Base-by-base conservation (phyloP, 2,329 filamentous ascomycete genomes). In the Rugonectria rugulosa region DNA sequence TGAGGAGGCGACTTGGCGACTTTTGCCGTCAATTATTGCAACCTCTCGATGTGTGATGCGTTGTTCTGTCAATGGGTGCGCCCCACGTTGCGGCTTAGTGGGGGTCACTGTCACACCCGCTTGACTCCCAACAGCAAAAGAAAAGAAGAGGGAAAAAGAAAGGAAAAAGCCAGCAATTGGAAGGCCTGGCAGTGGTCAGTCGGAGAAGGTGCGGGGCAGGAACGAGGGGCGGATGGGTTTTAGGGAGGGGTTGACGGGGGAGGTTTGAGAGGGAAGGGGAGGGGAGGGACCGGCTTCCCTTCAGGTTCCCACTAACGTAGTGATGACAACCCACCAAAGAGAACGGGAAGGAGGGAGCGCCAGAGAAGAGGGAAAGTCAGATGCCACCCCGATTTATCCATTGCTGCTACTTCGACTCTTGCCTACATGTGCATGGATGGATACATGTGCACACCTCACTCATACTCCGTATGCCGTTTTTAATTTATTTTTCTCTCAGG, bases 81-180 rank as follows among this genome's bases (percentile, higher is more conserved):
- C 37, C 46, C 46, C 46, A 34, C 46, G 37, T 41, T 41, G 37
- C 20, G 27, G 27, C 9, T 15, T 50, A 19, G 46, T 50, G 45
- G 45, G 45, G 45, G 45, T 48, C 45, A 17, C 41, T 20, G 19
- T 17, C 34, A 20, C 6, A 19, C 17, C 17, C 17, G 24, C 11
- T n/a, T n/a, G n/a, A n/a, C n/a, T n/a, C n/a, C n/a, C n/a, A n/a
- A n/a, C n/a, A n/a, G n/a, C n/a, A n/a, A n/a, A n/a, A n/a, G n/a
- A n/a, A n/a, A n/a, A n/a, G n/a, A n/a, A n/a, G n/a, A n/a, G n/a
- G n/a, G n/a, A n/a, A n/a, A n/a, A 27, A 6, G 6, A 11, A 7
- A 27, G 24, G 6, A 6, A 27, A 27, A 27, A 11, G 24, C 11
- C 24, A 34, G 24, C 17, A 20, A 23, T 36, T 41, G 26, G 17